A percentile compares a stretch with the other conserved stretches of the same genome.
phyloP scores from a whole-genome alignment of 345 rosid genomes.

The Rhizophora apiculata region DNA sequence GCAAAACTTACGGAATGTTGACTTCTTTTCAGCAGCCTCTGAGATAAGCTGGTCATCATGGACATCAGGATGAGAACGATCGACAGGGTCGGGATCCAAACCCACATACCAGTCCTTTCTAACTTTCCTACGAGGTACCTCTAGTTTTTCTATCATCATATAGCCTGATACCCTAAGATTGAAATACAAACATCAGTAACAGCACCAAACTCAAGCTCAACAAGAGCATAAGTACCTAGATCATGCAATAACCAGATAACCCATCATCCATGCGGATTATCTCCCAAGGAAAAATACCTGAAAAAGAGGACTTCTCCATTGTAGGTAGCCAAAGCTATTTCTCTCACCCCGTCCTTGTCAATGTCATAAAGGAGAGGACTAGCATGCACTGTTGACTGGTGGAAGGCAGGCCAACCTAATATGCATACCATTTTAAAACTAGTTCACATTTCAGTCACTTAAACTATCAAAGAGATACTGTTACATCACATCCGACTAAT shows the following conservation, averaged over 20 bases:
- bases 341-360: constrained; percentile 95
- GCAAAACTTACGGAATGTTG: constrained; percentile 55
- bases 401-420: constrained; percentile 99
- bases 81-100: constrained; percentile 80
- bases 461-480: no score
- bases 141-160: constrained; percentile 90
- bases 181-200: constrained; percentile 6
- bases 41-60: constrained; percentile 58
- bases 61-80: constrained; percentile 93
- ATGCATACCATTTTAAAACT: background rate
- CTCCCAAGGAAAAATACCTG: constrained; percentile 50
- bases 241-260: constrained; percentile 3
- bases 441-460: no score
- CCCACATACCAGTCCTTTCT: constrained; percentile 91
- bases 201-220: background rate
- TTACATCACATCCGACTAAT: no score
- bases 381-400: constrained; percentile 94
- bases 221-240: background rate
- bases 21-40: constrained; percentile 56
- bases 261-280: background rate
- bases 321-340: constrained; percentile 92
- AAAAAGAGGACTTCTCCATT: constrained; percentile 94
- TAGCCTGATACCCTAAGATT: constrained; percentile 83
- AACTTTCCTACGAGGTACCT: constrained; percentile 83
- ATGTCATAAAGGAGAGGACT: constrained; percentile 93